Conservation (phyloP, 2,329 filamentous ascomycete genomes). For the Ophiostoma fasciatum region DNA sequence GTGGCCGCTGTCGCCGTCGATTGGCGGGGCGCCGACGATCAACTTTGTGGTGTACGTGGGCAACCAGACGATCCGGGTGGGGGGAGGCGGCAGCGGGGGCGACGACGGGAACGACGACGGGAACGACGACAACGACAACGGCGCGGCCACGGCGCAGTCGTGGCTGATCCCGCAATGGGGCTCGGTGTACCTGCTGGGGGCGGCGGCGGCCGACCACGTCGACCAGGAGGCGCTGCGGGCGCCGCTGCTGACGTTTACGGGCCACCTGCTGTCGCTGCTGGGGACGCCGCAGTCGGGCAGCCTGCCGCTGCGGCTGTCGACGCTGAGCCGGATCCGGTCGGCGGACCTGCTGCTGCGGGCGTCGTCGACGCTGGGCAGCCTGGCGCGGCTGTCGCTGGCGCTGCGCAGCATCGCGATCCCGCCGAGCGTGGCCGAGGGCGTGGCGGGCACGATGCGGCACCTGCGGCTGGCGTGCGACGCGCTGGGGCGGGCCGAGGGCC, state of each 20-base stretch:
- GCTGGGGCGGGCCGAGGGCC: conserved; percentile 49
- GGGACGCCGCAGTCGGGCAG: conserved; percentile 75
- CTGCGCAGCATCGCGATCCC: conserved; percentile 88
- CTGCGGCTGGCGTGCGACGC: conserved; percentile 62
- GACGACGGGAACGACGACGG: neutral
- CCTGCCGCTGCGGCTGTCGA: conserved; percentile 70
- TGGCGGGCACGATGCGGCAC: conserved; percentile 64
- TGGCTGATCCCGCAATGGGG: conserved; percentile 98
- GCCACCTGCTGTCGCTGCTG: conserved; percentile 75
- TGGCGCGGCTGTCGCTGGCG: conserved; percentile 71
- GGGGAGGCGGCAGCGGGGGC: too few relatives aligned
- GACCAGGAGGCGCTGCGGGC: conserved; percentile 53
- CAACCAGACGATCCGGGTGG: conserved; percentile 48
- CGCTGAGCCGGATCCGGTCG: conserved; percentile 70
- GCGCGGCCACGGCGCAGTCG: conserved; percentile 37
- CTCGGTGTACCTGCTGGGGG: conserved; percentile 44
- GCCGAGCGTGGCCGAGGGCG: conserved; percentile 68
- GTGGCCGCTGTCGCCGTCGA: conserved; percentile 90
- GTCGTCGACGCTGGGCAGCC: conserved; percentile 83
- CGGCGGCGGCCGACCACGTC: conserved; percentile 34
- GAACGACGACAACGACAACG: conserved; percentile 4
- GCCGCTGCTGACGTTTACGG: conserved; percentile 77
- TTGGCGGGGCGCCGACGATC: conserved; percentile 81
- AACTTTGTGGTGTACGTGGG: conserved; percentile 93
- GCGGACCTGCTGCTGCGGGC: conserved; percentile 77